Conservation (phyloP, 2,329 filamentous ascomycete species). For the Pseudocercospora fijiensis region DNA sequence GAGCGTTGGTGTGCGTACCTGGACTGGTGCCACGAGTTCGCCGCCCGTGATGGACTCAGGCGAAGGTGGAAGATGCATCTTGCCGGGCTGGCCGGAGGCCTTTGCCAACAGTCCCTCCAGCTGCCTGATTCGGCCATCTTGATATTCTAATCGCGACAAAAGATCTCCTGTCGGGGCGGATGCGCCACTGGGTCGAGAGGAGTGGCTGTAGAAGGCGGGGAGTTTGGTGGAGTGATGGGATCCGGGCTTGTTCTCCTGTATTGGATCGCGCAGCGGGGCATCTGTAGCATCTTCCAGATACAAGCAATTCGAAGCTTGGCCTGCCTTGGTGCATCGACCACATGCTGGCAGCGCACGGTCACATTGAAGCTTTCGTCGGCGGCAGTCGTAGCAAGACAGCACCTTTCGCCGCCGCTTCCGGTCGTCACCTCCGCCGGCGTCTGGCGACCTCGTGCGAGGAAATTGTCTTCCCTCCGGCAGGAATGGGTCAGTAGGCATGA, state of each 20-base stretch:
- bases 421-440: slow-evolving; percentile 31
- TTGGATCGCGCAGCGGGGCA: slow-evolving; percentile 30
- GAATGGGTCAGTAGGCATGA: slow-evolving; percentile 27
- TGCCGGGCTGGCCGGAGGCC: slow-evolving; percentile 16
- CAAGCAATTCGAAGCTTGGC: slow-evolving; percentile 44
- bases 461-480: slow-evolving; percentile 25
- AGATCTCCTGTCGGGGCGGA: slow-evolving; percentile 24
- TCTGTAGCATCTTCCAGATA: slow-evolving; percentile 40
- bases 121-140: slow-evolving; percentile 34
- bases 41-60: slow-evolving; percentile 28
- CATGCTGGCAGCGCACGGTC: slow-evolving; percentile 48
- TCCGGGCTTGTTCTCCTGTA: slow-evolving; percentile 7
- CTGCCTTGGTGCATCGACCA: slow-evolving; percentile 46
- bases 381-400: slow-evolving; percentile 49
- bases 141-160: slow-evolving; percentile 30
- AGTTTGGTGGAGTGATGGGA: slow-evolving; percentile 12
- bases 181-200: slow-evolving; percentile 24
- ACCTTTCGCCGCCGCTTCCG: slow-evolving; percentile 49
- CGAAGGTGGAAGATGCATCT: slow-evolving; percentile 27
- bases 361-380: slow-evolving; percentile 50
- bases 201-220: slow-evolving; percentile 36
- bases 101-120: slow-evolving; percentile 31
- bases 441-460: slow-evolving; percentile 24
- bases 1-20: background rate
- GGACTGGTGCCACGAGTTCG: slow-evolving; percentile 22